Base-by-base conservation (phyloP, 768 basidiomycete genomes). In the Tulasnella sp. region DNA sequence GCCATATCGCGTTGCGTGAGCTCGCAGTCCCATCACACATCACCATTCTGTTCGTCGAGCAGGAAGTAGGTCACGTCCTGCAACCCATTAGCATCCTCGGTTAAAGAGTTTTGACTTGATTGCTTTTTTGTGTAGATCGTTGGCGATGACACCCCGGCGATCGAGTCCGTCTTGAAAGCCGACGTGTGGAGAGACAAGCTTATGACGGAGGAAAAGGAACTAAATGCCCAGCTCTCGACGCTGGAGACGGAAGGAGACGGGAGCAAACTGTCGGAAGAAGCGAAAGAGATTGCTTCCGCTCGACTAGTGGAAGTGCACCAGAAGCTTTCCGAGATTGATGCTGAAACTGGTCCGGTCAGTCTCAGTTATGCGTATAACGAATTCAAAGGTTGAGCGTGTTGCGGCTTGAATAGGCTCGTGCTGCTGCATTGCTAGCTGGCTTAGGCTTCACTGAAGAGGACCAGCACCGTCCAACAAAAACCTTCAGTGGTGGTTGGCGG, bases 401-500 rank as follows among this genome's bases (percentile, higher is more conserved):
- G 2, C 20, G 51, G 69, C 67, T 37, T 9, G 51, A 35, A 70
- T 57, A 26, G 39, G 74, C 77, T 79, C 93, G 76, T 18, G 76
- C 76, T 15, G 76, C 76, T 10, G 67, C 76, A 0, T 69, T 77
- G 16, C 61, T 77, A 26, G 51, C 37, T 1, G 93, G 97, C 82
- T 88, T 99, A 32, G 98, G 97, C 18, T 99, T 99, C 84, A 89
- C 89, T 79, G 94, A 96, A 83, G 85, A 86, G 16, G 98, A 98
- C 83, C 98, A 99, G 83, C 87, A 89, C 78, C 88, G 89, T 80
- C 91, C 90, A 69, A 97, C 95, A 16, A 92, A 84, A 83, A 91
- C 92, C 18, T 98, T 97, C 87, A 94, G 93, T 85, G 95, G 95
- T 86, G 98, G 98, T 86, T 99, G 98, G 98, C 93, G 97, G 79